Evolutionary conservation across 1,284 basidiomycete species (phyloP), one percentile per base, ranked within the genome.

Genomic region (Rhodotorula sp.): DNA sequence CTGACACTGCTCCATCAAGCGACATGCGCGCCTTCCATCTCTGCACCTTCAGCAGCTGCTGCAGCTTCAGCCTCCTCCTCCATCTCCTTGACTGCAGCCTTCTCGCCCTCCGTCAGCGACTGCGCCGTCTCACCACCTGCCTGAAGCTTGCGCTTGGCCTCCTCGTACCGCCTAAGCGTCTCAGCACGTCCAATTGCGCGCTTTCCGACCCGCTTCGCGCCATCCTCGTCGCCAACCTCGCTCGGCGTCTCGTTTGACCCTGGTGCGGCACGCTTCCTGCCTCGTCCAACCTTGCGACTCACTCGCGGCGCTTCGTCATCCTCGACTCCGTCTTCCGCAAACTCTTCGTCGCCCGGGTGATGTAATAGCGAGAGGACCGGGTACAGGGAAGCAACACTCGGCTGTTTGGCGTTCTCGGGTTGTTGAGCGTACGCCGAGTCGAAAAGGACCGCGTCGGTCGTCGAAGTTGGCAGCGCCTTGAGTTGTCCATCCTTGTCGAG

Each of bases 281-380:
- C 62, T 9, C 40, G 31, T 20, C 61, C 62, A 15, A 56, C 61
- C 52, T 65, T 65, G 20, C 60, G 64, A 3, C 52, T 40, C 3
- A 54, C 66, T 2, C 56, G 40, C 15, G 28, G 15, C 7, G 37
- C 55, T 40, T 34, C 63, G 46, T 26, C 24, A 4, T 28, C 53
- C 16, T 65, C 63, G 18, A 11, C 52, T n/a, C 16, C 44, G 28
- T 47, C 60, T 4, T 54, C 52, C 24, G 22, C 37, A 22, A 52
- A 44, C n/a, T 50, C 58, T 9, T 64, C 62, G 28, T 70, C 65
- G 10, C 69, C 71, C 30, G 71, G 71, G 53, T 73, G 71, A 37
- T 70, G 72, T 16, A 77, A 52, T 26, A 76, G 62, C 40, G 65
- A 64, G 13, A 76, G 62, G 26, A 73, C 69, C 10, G 75, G 75